A percentile compares a stretch with the other conserved stretches of the same genome.
Conservation (phyloP, 345 rosid genomes). For the Salix caprea region DNA sequence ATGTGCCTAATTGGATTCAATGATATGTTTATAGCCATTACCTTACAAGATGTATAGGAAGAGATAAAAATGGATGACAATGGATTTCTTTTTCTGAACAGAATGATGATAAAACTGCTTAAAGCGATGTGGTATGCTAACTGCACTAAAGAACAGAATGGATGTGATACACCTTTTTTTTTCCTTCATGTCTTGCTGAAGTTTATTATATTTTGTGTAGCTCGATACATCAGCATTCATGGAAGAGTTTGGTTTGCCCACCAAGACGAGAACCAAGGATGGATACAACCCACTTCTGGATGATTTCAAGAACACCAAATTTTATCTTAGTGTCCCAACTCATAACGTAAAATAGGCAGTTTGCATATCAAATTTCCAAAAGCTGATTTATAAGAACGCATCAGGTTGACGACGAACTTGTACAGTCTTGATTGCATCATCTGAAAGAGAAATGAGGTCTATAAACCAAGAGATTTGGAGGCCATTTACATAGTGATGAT, state of each 20-base stretch:
- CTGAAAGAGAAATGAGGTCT: conserved; percentile 1
- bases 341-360: conserved; percentile 56
- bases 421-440: conserved; percentile 2
- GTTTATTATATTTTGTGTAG: conserved; percentile 26
- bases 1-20: no score
- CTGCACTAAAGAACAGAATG: not conserved
- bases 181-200: not conserved
- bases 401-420: not conserved
- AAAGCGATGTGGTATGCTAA: no score
- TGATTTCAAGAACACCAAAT: conserved; percentile 91
- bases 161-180: no score
- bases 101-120: no score
- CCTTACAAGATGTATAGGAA: no score
- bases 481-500: not conserved
- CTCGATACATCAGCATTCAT: conserved; percentile 84
- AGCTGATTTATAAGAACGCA: not conserved
- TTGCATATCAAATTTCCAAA: not conserved
- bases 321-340: conserved; percentile 91
- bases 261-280: conserved; percentile 81
- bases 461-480: not conserved
- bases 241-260: conserved; percentile 90
- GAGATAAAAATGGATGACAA: no score
- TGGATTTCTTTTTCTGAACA: no score
- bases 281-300: conserved; percentile 92
- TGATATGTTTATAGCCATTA: no score